Percentiles rank a stretch among this genome's conserved stretches.
Conservation (phyloP, 345 rosid genomes). For the Salix exigua region DNA sequence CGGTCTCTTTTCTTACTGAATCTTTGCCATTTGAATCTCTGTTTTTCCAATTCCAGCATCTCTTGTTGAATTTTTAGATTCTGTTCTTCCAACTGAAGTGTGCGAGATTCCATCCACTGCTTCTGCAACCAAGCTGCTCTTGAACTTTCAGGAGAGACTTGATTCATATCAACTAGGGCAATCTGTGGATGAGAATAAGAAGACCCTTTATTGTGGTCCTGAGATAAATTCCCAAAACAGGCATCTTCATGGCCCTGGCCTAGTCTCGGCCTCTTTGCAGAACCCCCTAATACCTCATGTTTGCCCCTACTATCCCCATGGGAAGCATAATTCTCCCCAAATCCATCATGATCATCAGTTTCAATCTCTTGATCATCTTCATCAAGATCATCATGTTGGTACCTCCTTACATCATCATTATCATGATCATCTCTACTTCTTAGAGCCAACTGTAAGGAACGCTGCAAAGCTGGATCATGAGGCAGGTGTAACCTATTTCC, state of each 20-base stretch:
- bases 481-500: conserved; percentile 84
- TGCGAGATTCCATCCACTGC: conserved; percentile 62
- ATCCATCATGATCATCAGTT: conserved; percentile 66
- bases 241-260: conserved; percentile 49
- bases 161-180: conserved; percentile 51
- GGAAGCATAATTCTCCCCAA: conserved; percentile 47
- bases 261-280: conserved; percentile 60
- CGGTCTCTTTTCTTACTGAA: conserved; percentile 71
- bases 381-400: conserved; percentile 61
- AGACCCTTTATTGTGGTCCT: conserved; percentile 36
- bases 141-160: conserved; percentile 40
- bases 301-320: conserved; percentile 42
- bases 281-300: conserved; percentile 38
- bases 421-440: conserved; percentile 74
- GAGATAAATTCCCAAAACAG: conserved; percentile 41
- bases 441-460: conserved; percentile 67
- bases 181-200: conserved; percentile 35
- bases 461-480: conserved; percentile 80
- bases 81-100: conserved; percentile 74
- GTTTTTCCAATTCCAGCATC: conserved; percentile 79
- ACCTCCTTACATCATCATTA: conserved; percentile 50
- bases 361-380: conserved; percentile 75
- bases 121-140: conserved; percentile 54
- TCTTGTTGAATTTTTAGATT: conserved; percentile 70
- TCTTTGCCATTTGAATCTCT: conserved; percentile 77